Percentiles rank a stretch among this genome's conserved stretches.
Evolutionary conservation across 2,329 filamentous ascomycete genomes (phyloP).

Genomic region (Fusarium agapanthi): DNA sequence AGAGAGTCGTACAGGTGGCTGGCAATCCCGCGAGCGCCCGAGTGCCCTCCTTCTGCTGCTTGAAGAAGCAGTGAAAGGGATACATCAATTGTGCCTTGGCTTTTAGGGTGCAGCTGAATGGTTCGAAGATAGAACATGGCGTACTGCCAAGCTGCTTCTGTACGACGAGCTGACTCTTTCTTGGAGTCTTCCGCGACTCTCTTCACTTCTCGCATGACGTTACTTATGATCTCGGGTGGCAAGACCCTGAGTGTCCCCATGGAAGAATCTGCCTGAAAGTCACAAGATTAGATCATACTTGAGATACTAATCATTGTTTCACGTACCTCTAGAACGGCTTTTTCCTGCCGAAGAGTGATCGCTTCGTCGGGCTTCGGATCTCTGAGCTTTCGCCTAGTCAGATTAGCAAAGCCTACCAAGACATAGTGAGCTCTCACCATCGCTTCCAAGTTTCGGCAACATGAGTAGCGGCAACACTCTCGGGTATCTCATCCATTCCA

Average conservation of each 20-base stretch:
- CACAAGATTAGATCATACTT: not conserved
- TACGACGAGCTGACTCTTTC: rapidly evolving
- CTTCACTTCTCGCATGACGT: not conserved
- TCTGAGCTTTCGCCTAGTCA: not conserved
- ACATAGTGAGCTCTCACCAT: rapidly evolving
- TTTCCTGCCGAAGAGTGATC: rapidly evolving
- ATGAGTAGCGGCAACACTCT: not conserved
- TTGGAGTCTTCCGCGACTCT: rapidly evolving
- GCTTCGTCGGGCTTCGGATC: not conserved
- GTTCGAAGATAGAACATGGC: not conserved
- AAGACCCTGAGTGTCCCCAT: rapidly evolving
- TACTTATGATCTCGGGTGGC: not conserved
- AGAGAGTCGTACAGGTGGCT: not conserved
- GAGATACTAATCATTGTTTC: rapidly evolving
- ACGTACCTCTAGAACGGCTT: not conserved
- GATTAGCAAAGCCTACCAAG: not conserved
- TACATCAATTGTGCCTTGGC: not conserved
- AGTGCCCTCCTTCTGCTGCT: not conserved
- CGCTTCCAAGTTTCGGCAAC: not conserved
- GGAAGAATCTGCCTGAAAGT: not conserved
- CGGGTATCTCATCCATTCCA: not conserved
- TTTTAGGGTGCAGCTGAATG: not conserved
- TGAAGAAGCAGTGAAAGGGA: not conserved
- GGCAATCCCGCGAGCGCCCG: not conserved
- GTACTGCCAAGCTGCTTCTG: not conserved